Evolutionary conservation across 345 rosid genomes (phyloP), one percentile per base, ranked within the genome.

Genomic region (Triadica sebifera): DNA sequence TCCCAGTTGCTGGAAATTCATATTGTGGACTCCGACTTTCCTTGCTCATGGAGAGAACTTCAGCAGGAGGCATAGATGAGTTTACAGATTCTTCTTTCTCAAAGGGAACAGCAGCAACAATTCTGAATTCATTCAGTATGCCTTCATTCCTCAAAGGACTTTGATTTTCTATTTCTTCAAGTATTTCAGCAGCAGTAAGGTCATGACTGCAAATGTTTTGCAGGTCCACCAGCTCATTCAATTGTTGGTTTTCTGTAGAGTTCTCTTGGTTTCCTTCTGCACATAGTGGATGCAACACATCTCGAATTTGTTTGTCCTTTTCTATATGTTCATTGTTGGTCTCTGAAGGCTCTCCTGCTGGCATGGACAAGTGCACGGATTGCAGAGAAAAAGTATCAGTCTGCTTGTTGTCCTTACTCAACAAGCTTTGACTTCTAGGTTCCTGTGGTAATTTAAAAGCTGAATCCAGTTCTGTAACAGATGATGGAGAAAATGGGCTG

Each of bases 11-110:
- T 69, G 75, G 78, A 75, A 73, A 55, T 22, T 61, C 52, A 52
- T 80, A 86, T 22, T 71, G 69, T 11, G 85, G 84, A 45, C 78
- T 88, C 72, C 52, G 67, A 69, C 57, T 58, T 43, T 58, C 50
- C 64, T 71, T 41, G 41, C 19, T 52, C 43, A 77, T 69, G 47
- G 71, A 73, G 52, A 78, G 43, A 67, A 71, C 65, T 67, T 83
- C 80, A n/a, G 71, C 78, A 29, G 5, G 15, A 22, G 74, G 75
- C 56, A 83, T 67, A 53, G 84, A 75, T 20, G 81, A 80, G 72
- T 77, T 83, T 29, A 71, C 82, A 69, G 81, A 81, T 80, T 82
- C 84, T 58, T 76, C 84, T 62, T 75, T 74, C 64, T 61, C 71
- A 45, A 81, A 70, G 56, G 61, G 49, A 7, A 61, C 76, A 70